Base-by-base conservation (phyloP, 2,329 filamentous ascomycete species). In the Arthrinium phaeospermum region DNA sequence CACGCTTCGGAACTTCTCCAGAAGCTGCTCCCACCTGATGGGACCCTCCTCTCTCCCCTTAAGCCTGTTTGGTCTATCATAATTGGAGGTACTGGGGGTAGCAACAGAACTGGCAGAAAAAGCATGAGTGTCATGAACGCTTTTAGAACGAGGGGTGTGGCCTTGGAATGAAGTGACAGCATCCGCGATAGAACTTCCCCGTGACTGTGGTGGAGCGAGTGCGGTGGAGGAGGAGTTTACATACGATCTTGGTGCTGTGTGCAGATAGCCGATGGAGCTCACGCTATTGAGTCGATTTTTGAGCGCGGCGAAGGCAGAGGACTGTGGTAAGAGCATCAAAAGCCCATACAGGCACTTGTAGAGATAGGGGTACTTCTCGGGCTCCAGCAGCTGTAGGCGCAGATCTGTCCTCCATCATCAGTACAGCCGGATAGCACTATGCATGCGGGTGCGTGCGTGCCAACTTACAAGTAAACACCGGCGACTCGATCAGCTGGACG, bases 281-380 rank as follows among this genome's bases (percentile, higher is more conserved):
- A 99, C 96, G 82, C 94, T 98, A 83, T 98, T 98, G 69, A 99
- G 88, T 57, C 96, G 91, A 80, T 99, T 99, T 81, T 98, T 98
- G 72, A 99, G 87, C 2, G 96, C 96, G 41, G 95, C 96, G 83
- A 99, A 99, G 12, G 96, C 97, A 41, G 95, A 97, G 22, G 96
- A 98, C 83, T 99, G 96, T 0, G 96, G 96, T n/a, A 99, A 89
- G 24, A 99, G 91, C 96, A 99, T 99, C 71, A 99, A 87, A 67
- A 99, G 90, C 13, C 96, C 96, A 79, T 98, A 99, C 68, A 99
- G 90, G 83, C 96, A 99, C 84, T 98, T 98, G 86, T 99, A 98
- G 1, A 99, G 87, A 80, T 97, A 94, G 2, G 96, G 96, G 76
- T 96, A 96, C 81, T 93, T 95, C 80, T 99, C 97, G 0, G 96